These are phyloP conservation scores for Laguncularia racemosa DNA, from an alignment of 345 rosid genomes.

Conservation along the genomic window DNA sequence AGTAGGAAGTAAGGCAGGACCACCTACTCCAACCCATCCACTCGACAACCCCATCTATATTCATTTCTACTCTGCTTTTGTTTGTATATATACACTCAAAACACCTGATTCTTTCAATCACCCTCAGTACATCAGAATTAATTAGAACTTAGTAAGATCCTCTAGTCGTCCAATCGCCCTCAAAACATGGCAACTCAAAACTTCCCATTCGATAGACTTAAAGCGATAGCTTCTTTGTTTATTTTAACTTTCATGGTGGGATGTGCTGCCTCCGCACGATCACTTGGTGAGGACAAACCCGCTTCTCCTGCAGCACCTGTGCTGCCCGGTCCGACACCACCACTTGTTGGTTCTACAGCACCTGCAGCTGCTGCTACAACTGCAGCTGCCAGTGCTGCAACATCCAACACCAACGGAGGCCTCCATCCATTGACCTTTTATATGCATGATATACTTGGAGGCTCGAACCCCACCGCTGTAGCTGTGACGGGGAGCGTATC, in stretches of 20 bases:
- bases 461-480: slow-evolving; percentile 64
- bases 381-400: slow-evolving; percentile 14
- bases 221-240: no score
- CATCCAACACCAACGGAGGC: background rate
- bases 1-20: slow-evolving; percentile 1
- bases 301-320: background rate
- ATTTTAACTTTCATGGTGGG: background rate
- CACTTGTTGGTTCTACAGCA: slow-evolving; percentile 3
- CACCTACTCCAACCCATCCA: slow-evolving; percentile 31
- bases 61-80: background rate
- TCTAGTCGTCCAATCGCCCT: no score
- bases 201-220: no score
- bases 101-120: slow-evolving; percentile 8
- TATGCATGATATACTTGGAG: slow-evolving; percentile 82
- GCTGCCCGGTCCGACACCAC: background rate
- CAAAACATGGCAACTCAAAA: no score
- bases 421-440: slow-evolving; percentile 42
- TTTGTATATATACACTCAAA: slow-evolving; percentile 6
- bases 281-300: background rate
- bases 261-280: background rate
- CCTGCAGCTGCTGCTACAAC: slow-evolving; percentile 7
- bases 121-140: no score
- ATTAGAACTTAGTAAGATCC: no score
- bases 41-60: slow-evolving; percentile 23
- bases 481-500: slow-evolving; percentile 69